A percentile compares a stretch with the other conserved stretches of the same genome.
phyloP scores from a whole-genome alignment of 1,284 basidiomycete genomes.

The Heterobasidion irregulare region DNA sequence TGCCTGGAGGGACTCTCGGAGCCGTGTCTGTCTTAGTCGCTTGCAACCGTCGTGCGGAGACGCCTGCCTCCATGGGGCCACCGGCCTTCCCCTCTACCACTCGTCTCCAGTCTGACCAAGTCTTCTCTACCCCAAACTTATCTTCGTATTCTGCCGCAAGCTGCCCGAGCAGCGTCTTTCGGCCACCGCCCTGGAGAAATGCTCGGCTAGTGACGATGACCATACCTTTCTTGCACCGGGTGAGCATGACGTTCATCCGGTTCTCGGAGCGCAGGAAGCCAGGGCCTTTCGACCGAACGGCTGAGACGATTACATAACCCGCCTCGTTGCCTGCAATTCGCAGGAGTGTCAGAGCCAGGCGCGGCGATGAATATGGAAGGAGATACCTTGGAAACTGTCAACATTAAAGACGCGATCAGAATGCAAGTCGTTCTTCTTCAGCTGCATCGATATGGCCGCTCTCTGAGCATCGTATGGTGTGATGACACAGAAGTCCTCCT shows the following conservation, averaged over 20 bases:
- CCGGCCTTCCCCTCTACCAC: constrained; percentile 11
- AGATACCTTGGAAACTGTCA: constrained; percentile 37
- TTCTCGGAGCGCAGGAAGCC: constrained; percentile 33
- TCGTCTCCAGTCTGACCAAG: constrained; percentile 16
- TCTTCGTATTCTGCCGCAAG: constrained; percentile 17
- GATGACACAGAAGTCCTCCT: constrained; percentile 29
- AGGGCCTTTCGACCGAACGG: constrained; percentile 29
- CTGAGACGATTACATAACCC: constrained; percentile 33
- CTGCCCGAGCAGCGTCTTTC: constrained; percentile 26
- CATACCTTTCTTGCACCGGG: constrained; percentile 35
- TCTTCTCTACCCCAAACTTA: background rate
- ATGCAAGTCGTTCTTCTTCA: constrained; percentile 23
- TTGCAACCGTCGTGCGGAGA: background rate
- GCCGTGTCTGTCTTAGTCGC: no score
- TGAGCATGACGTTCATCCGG: constrained; percentile 39
- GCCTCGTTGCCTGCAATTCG: constrained; percentile 30
- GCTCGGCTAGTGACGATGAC: constrained; percentile 28
- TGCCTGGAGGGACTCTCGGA: no score
- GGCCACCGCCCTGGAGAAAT: constrained; percentile 23
- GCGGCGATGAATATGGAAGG: background rate
- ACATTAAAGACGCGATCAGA: constrained; percentile 34
- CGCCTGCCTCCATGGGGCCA: constrained; percentile 8
- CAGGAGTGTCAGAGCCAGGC: background rate
- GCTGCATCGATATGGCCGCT: constrained; percentile 22
- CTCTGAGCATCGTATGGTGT: constrained; percentile 42